These are phyloP conservation scores for Ceratobasidium sp. DNA, from an alignment of 1,284 basidiomycete genomes.

Conservation along the genomic window DNA sequence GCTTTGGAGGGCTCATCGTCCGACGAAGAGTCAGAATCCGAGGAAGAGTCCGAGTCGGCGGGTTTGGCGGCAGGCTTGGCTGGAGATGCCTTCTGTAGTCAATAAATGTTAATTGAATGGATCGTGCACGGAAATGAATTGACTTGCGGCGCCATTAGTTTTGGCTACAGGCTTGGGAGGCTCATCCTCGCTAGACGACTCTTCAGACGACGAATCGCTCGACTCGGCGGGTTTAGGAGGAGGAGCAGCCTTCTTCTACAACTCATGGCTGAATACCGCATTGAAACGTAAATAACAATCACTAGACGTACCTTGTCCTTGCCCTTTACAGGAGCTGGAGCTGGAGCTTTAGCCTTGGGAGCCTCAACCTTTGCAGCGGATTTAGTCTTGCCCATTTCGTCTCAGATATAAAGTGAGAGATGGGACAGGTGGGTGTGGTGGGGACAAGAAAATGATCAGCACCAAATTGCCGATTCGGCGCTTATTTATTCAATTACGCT, in stretches of 20 bases:
- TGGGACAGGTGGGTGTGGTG: constrained; percentile 16
- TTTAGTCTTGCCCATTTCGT: constrained; percentile 11
- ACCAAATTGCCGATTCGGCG: constrained; percentile 25
- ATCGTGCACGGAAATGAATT: background rate
- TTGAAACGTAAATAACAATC: too few relatives aligned
- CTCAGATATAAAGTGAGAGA: background rate
- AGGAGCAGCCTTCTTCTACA: constrained; percentile 23
- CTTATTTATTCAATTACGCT: constrained; percentile 7
- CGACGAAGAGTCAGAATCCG: constrained; percentile 32
- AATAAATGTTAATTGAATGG: background rate
- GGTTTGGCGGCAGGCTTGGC: constrained; percentile 40
- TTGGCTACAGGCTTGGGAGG: constrained; percentile 33
- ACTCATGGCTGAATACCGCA: too few relatives aligned
- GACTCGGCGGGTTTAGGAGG: constrained; percentile 30
- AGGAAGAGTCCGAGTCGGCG: constrained; percentile 30
- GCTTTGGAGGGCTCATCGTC: constrained; percentile 47
- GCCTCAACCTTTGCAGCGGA: constrained; percentile 10
- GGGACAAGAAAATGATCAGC: constrained; percentile 35
- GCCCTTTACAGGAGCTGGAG: background rate
- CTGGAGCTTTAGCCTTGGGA: constrained; percentile 15
- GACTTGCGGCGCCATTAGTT: constrained; percentile 31
- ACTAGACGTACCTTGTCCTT: constrained; percentile 20
- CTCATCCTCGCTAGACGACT: constrained; percentile 39
- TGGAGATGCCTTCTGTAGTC: constrained; percentile 19
- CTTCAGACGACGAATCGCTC: constrained; percentile 35